These are phyloP conservation scores for Talaromyces wortmannii DNA, from an alignment of 495 filamentous ascomycete species.

Conservation along the genomic window DNA sequence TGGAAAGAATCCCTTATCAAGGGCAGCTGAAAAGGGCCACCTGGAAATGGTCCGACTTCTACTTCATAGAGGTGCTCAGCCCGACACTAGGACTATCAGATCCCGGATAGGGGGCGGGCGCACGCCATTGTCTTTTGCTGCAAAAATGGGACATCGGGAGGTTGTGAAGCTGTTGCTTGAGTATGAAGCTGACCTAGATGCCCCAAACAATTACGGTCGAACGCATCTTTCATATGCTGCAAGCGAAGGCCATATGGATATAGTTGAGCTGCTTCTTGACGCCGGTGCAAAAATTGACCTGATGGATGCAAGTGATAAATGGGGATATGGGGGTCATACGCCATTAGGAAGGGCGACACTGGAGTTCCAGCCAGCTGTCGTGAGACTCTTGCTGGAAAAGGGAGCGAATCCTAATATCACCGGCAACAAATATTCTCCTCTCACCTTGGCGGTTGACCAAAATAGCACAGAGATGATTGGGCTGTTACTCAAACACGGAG, in stretches of 20 bases:
- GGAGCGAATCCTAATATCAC: too few relatives aligned
- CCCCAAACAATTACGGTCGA: neutral
- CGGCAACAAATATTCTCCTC: too few relatives aligned
- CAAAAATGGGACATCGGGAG: conserved; percentile 6
- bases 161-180: conserved; percentile 1
- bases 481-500: too few relatives aligned
- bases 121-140: conserved; percentile 5
- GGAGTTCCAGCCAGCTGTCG: too few relatives aligned
- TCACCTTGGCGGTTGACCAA: too few relatives aligned
- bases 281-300: too few relatives aligned
- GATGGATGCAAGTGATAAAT: too few relatives aligned
- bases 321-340: too few relatives aligned
- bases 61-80: neutral
- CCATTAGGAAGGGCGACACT: too few relatives aligned
- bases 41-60: neutral
- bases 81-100: neutral
- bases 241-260: neutral
- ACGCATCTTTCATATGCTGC: conserved; percentile 7
- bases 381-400: too few relatives aligned
- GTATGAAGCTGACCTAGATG: neutral
- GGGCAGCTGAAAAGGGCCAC: neutral
- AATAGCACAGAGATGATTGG: too few relatives aligned
- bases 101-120: too few relatives aligned
- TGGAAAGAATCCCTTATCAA: neutral
- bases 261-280: conserved; percentile 4